Evolutionary conservation across 2,329 filamentous ascomycete species (phyloP).

Genomic region (Alternaria brassicae): DNA sequence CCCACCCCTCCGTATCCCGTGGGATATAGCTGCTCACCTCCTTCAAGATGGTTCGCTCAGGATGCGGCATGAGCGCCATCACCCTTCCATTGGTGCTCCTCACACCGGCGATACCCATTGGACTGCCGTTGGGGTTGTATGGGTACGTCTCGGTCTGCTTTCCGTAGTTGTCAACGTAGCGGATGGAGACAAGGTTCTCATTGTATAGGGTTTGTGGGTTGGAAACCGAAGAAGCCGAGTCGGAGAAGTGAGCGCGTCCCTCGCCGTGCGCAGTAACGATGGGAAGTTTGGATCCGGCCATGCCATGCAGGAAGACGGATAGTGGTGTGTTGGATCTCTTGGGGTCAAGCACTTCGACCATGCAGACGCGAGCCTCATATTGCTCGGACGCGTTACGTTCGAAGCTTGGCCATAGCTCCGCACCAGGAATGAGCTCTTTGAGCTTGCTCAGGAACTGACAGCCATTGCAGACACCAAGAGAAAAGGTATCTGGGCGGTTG

Average conservation of each 20-base stretch:
- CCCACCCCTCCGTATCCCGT: constrained; percentile 70
- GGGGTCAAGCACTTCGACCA: constrained; percentile 79
- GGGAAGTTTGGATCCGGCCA: constrained; percentile 81
- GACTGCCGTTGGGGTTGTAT: constrained; percentile 87
- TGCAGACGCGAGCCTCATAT: constrained; percentile 86
- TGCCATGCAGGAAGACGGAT: constrained; percentile 89
- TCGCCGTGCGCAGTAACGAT: constrained; percentile 93
- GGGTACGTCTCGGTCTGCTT: constrained; percentile 83
- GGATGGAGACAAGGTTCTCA: constrained; percentile 74
- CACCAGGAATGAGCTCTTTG: constrained; percentile 85
- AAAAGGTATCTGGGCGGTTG: constrained; percentile 84
- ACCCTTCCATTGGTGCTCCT: constrained; percentile 79
- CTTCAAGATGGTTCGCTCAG: constrained; percentile 84
- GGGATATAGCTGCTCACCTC: constrained; percentile 80
- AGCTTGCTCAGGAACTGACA: constrained; percentile 92
- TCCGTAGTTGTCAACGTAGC: constrained; percentile 84
- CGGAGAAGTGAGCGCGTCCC: constrained; percentile 71
- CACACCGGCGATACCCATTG: constrained; percentile 80
- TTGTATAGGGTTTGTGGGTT: constrained; percentile 63
- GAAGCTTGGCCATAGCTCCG: constrained; percentile 82
- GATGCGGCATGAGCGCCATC: constrained; percentile 91
- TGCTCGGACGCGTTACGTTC: constrained; percentile 84
- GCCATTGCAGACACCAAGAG: constrained; percentile 94
- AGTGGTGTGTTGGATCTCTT: constrained; percentile 48
- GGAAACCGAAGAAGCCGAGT: constrained; percentile 48